Percentiles rank a stretch among this genome's conserved stretches.
Conservation (phyloP, 106 monocot genomes). For the Chionographis japonica region DNA sequence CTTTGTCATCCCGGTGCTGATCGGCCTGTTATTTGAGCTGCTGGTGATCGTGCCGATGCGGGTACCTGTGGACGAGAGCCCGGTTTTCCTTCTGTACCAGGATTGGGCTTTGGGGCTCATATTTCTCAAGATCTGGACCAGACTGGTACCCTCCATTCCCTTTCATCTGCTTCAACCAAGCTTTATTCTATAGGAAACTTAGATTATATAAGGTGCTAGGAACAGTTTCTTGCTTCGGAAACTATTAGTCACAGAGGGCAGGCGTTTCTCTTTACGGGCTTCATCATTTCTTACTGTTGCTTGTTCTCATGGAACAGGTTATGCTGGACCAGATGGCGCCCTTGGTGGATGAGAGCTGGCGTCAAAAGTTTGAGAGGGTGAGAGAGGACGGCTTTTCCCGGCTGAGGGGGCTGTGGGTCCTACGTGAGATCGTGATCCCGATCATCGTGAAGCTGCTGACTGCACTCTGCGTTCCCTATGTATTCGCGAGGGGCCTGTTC, state of each 20-base stretch:
- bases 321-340: constrained; percentile 98
- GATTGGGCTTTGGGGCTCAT: constrained; percentile 97
- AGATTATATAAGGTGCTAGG: background rate
- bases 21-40: constrained; percentile 92
- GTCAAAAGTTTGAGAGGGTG: constrained; percentile 77
- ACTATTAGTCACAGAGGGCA: background rate
- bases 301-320: constrained; percentile 32
- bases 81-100: constrained; percentile 93
- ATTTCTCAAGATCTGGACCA: constrained; percentile 96
- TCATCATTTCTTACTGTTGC: too few species aligned
- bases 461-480: constrained; percentile 88
- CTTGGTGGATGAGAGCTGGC: constrained; percentile 91
- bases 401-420: constrained; percentile 79
- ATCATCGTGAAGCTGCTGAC: constrained; percentile 83
- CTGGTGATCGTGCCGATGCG: constrained; percentile 94
- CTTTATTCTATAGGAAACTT: too few species aligned
- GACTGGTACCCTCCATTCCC: constrained; percentile 48
- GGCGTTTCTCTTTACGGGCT: too few species aligned
- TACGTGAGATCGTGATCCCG: constrained; percentile 83
- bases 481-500: constrained; percentile 85
- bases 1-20: constrained; percentile 89
- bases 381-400: constrained; percentile 87
- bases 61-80: constrained; percentile 94
- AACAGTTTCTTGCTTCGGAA: background rate
- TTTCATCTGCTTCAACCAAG: background rate